Evolutionary conservation across 257 asterid species (phyloP).

Genomic region (Solanum chaucha): DNA sequence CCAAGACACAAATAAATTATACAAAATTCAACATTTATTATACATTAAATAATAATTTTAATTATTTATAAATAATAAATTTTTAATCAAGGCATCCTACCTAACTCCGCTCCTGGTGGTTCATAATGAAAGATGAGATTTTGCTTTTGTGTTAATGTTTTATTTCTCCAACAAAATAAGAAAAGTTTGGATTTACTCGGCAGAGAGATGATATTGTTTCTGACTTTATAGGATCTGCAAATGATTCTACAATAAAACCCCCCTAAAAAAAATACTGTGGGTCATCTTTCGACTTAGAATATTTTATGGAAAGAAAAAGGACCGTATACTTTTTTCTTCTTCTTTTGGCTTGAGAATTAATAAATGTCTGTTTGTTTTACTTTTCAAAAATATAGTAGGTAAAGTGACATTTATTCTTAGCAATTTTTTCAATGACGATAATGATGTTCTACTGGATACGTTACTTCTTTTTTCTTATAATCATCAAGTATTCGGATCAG

Average conservation of each 20-base stretch:
- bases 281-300: not conserved
- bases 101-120: fast-evolving
- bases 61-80: not conserved
- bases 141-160: not conserved
- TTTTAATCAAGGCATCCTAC: not conserved
- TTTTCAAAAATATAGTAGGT: not conserved
- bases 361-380: not conserved
- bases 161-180: not conserved
- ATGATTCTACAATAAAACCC: not conserved
- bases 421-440: not conserved
- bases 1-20: not conserved
- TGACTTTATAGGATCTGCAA: not conserved
- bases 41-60: not conserved
- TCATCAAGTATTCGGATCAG: not conserved
- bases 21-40: too few species aligned
- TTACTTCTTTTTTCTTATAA: not conserved
- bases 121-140: not conserved
- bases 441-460: not conserved
- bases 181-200: not conserved
- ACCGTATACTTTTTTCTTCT: not conserved
- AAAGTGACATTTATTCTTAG: not conserved
- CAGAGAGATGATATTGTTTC: not conserved
- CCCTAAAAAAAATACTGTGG: not conserved
- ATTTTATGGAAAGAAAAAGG: not conserved
- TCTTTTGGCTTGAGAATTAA: not conserved